Evolutionary conservation across 345 rosid species (phyloP).

Genomic region (Noccaea bulbosa): DNA sequence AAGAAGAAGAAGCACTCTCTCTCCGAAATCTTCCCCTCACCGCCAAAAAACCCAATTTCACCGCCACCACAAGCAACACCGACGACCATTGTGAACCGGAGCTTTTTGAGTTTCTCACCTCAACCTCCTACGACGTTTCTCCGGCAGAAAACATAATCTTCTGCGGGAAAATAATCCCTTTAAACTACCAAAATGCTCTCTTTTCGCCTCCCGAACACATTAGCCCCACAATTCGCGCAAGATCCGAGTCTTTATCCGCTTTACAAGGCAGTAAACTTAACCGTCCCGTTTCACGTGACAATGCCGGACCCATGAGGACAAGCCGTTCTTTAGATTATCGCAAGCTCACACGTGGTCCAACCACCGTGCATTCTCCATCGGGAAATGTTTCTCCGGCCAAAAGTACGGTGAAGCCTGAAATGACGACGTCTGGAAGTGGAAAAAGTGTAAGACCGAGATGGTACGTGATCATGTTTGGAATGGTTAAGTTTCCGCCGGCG

Average conservation of each 20-base stretch:
- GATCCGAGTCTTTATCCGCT: conserved; percentile 65
- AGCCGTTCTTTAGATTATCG: conserved; percentile 68
- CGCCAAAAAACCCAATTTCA: neutral
- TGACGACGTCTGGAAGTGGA: neutral
- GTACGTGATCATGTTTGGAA: conserved; percentile 69
- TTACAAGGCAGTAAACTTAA: conserved; percentile 34
- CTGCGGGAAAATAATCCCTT: conserved; percentile 69
- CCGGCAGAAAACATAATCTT: conserved; percentile 79
- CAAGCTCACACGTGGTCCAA: conserved; percentile 44
- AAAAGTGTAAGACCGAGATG: conserved; percentile 58
- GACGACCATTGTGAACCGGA: conserved; percentile 43
- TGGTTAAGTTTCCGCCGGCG: conserved; percentile 60
- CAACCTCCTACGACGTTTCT: conserved; percentile 48
- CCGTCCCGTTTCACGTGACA: conserved; percentile 42
- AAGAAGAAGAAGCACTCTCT: conserved; percentile 54
- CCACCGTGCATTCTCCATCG: conserved; percentile 29
- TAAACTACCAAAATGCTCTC: conserved; percentile 38
- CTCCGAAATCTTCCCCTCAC: conserved; percentile 56
- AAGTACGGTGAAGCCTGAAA: conserved; percentile 13
- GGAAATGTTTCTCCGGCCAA: neutral
- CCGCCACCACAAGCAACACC: conserved; percentile 40
- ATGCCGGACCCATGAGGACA: conserved; percentile 45
- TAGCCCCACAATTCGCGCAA: conserved; percentile 37
- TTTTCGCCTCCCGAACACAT: conserved; percentile 21
- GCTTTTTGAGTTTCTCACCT: conserved; percentile 59